phyloP scores from a whole-genome alignment of 106 monocot genomes.

The Dendrobium nobile region DNA sequence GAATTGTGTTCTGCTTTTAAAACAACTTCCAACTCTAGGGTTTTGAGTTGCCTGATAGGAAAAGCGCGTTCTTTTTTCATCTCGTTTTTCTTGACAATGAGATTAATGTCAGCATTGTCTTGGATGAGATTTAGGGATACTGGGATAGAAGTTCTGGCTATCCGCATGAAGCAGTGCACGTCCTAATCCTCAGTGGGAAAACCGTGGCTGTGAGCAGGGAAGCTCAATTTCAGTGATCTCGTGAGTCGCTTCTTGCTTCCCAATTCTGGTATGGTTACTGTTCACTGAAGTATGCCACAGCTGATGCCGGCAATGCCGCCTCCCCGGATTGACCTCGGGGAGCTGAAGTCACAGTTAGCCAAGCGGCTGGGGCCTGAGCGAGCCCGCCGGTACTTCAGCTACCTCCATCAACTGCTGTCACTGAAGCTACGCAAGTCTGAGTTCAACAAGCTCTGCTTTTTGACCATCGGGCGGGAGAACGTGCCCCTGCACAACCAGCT shows the following conservation, averaged over 20 bases:
- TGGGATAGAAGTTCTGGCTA: background rate
- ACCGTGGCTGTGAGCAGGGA: background rate
- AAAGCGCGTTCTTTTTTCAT: background rate
- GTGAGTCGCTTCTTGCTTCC: background rate
- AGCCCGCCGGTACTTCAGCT: constrained; percentile 34
- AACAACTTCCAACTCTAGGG: background rate
- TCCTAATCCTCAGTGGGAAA: background rate
- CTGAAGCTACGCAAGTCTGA: constrained; percentile 49
- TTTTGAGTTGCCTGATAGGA: background rate
- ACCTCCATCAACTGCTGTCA: constrained; percentile 30
- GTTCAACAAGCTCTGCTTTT: constrained; percentile 46
- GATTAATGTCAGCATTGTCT: background rate
- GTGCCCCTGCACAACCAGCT: constrained; percentile 49
- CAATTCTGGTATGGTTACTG: background rate
- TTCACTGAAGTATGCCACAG: background rate
- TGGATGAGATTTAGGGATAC: background rate
- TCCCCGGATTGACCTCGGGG: constrained; percentile 32
- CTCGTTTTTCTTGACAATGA: background rate
- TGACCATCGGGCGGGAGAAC: constrained; percentile 42
- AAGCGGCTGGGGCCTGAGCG: constrained; percentile 36
- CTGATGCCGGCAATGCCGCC: constrained; percentile 8
- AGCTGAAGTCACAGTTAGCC: constrained; percentile 40
- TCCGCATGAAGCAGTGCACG: background rate
- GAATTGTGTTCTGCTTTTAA: background rate
- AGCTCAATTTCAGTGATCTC: background rate